A percentile compares a stretch with the other conserved stretches of the same genome.
Conservation (phyloP, 2,329 filamentous ascomycete genomes). For the Diaporthe citriasiana region DNA sequence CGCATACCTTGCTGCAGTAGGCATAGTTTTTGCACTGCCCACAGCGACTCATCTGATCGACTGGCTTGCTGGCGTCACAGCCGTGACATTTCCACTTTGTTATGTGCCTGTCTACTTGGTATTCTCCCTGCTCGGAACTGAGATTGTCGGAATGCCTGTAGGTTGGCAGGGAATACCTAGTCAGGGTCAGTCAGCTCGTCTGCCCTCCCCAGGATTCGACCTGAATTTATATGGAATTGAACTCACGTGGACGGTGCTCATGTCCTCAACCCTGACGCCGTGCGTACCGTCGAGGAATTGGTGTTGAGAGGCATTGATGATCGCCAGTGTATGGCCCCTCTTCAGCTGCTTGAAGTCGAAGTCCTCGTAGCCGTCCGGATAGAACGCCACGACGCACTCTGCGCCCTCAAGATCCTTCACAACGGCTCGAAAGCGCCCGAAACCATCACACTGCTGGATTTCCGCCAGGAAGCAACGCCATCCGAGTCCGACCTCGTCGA, state of each 20-base stretch:
- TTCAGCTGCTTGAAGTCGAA: conserved; percentile 43
- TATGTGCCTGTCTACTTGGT: background rate
- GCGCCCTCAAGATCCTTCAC: conserved; percentile 42
- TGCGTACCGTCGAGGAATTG: conserved; percentile 35
- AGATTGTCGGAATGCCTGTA: background rate
- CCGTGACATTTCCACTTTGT: conserved; percentile 31
- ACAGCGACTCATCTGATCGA: conserved; percentile 21
- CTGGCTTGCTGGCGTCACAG: conserved; percentile 16
- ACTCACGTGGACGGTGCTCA: conserved; percentile 23
- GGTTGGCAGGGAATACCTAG: conserved; percentile 18
- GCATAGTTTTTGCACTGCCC: conserved; percentile 3
- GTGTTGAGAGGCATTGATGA: conserved; percentile 44
- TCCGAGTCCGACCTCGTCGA: background rate
- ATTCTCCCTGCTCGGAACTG: background rate
- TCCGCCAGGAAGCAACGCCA: conserved; percentile 63
- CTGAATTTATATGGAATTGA: background rate
- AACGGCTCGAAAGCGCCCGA: conserved; percentile 43
- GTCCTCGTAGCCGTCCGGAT: conserved; percentile 40
- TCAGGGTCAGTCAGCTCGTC: background rate
- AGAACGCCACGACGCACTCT: conserved; percentile 44
- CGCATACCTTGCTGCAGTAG: conserved; percentile 35
- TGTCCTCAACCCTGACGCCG: conserved; percentile 30
- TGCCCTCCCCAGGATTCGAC: no score
- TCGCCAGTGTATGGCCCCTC: conserved; percentile 46
- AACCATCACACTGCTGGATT: conserved; percentile 35